Base-by-base conservation (phyloP, 2,329 filamentous ascomycete species). In the Alternaria brassicae region DNA sequence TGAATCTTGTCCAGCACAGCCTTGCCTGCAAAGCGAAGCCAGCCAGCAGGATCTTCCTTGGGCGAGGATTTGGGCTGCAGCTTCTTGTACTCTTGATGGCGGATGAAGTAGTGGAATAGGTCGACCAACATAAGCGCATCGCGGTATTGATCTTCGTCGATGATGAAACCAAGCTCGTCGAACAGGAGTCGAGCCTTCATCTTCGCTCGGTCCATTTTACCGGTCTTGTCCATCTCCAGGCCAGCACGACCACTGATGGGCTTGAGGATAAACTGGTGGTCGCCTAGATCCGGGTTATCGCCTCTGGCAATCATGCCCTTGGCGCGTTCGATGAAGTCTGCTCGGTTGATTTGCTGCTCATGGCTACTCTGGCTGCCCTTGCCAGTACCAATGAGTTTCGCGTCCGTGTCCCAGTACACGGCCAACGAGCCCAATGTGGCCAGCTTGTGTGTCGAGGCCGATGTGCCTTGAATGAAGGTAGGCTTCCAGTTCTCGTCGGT, bases 121-220 rank as follows among this genome's bases (percentile, higher is more conserved):
- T 99, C 95, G 2, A 98, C 91, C 82, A 99, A 91, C 95, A 99
- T 99, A 58, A 99, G 81, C 5, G 90, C 92, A 79, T 99, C 95
- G 28, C 96, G 91, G 75, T 99, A 99, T 76, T 99, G 95, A 66
- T 97, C 88, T 66, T 99, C 94, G 68, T 99, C 96, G 30, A 99
- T 85, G n/a, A 98, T 91, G 64, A 99, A 89, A 50, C 96, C 95
- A 58, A 99, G 93, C 74, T 99, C 96, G 73, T 99, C 94, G 70
- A 99, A 99, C 2, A 98, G 81, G 17, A 99, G 81, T 37, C 91
- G 91, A 27, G 93, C 92, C 78, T 97, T 98, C 81, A 95, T 89
- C 72, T 94, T 95, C 3, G 95, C 91, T 15, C 86, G 84, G 57
- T 91, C 88, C 27, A 86, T 79, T 67, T 92, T 91, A 25, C 92